A percentile compares a stretch with the other conserved stretches of the same genome.
phyloP scores from a whole-genome alignment of 208 protist genomes.

The Phytomonas francai region DNA sequence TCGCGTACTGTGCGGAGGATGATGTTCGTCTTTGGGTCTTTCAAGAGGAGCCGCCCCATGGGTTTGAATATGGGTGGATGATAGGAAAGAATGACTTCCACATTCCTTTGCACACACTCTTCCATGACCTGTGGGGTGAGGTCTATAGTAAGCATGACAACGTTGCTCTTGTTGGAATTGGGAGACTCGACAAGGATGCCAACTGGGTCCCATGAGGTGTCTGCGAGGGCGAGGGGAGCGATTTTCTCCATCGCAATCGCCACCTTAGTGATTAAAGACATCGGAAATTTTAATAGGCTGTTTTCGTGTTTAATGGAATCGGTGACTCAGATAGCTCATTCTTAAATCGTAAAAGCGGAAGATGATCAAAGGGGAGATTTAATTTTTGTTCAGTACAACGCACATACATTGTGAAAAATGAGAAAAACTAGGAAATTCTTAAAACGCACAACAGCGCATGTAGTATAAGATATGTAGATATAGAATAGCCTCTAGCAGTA shows the following conservation, averaged over 20 bases:
- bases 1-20: constrained; percentile 51
- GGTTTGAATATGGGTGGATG: constrained; percentile 86
- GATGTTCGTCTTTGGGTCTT: constrained; percentile 62
- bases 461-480: constrained; percentile 1
- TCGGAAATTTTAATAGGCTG: constrained; percentile 6
- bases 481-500: neutral
- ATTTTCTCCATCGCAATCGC: constrained; percentile 64
- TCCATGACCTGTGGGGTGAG: constrained; percentile 85
- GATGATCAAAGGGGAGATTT: neutral
- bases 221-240: constrained; percentile 81
- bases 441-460: neutral
- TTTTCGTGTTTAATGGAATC: neutral
- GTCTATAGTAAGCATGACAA: constrained; percentile 87
- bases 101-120: constrained; percentile 62
- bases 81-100: constrained; percentile 85
- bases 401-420: neutral
- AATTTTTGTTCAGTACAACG: neutral
- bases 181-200: constrained; percentile 89
- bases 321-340: neutral
- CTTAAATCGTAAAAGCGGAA: constrained; percentile 1
- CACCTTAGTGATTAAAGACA: constrained; percentile 49
- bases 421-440: neutral
- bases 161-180: constrained; percentile 26
- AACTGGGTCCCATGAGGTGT: constrained; percentile 92
- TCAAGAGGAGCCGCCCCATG: constrained; percentile 72